A percentile compares a stretch with the other conserved stretches of the same genome.
phyloP scores from a whole-genome alignment of 305 asterid species.

The Euphrasia arctica region DNA sequence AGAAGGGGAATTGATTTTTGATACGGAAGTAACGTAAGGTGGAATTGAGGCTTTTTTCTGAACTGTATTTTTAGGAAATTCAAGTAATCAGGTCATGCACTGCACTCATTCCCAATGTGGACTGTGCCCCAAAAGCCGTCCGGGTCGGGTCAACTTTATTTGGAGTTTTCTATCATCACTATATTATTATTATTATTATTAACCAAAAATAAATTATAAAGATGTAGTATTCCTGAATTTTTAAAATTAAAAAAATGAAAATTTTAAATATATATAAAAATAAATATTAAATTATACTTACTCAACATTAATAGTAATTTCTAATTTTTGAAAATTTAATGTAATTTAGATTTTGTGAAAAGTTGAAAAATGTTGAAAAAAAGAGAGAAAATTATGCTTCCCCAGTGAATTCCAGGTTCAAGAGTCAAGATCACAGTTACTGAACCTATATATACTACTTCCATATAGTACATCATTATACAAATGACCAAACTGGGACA shows the following conservation, averaged over 20 bases:
- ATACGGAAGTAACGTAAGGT: constrained; percentile 18
- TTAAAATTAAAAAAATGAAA: no score
- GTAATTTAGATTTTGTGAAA: background rate
- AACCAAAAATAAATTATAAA: no score
- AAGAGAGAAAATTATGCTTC: background rate
- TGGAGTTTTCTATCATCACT: background rate
- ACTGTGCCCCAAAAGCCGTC: background rate
- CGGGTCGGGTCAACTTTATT: background rate
- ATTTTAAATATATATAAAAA: no score
- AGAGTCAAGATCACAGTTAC: background rate
- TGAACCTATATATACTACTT: background rate
- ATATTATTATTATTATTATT: background rate
- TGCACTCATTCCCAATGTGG: background rate
- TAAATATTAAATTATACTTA: no score
- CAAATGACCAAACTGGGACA: background rate
- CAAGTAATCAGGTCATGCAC: constrained; percentile 22
- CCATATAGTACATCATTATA: constrained; percentile 16
- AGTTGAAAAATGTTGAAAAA: background rate
- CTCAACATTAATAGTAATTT: no score
- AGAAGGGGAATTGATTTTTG: background rate
- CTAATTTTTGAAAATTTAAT: no score
- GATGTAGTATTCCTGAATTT: no score
- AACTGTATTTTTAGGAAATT: constrained; percentile 9
- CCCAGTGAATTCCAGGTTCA: constrained; percentile 9
- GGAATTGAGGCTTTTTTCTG: background rate